phyloP scores from a whole-genome alignment of 768 basidiomycete genomes.

The Xerocomus brunneocitrinus region DNA sequence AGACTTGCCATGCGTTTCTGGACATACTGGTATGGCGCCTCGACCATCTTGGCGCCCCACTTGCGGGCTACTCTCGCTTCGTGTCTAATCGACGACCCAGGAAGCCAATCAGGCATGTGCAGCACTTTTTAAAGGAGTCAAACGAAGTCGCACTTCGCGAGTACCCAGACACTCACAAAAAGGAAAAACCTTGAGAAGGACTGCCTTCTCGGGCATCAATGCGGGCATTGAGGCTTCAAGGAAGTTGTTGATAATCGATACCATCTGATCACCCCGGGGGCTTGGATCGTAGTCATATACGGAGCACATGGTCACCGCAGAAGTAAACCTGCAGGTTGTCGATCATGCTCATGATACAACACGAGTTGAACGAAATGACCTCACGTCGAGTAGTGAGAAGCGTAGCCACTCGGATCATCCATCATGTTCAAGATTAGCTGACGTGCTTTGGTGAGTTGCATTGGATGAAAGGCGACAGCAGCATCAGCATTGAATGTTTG shows the following conservation, averaged over 20 bases:
- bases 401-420: constrained; percentile 2
- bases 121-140: constrained; percentile 14
- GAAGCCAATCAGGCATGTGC: constrained; percentile 26
- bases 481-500: constrained; percentile 7
- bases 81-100: constrained; percentile 13
- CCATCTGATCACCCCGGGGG: constrained; percentile 13
- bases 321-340: constrained; percentile 24
- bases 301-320: constrained; percentile 24
- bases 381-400: constrained; percentile 11
- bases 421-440: constrained; percentile 7
- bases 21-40: constrained; percentile 14
- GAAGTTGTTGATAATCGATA: constrained; percentile 10
- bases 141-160: background rate
- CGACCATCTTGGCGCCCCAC: constrained; percentile 7
- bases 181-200: constrained; percentile 12
- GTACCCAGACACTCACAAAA: constrained; percentile 9
- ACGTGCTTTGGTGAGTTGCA: constrained; percentile 6
- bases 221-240: constrained; percentile 1
- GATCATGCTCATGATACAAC: background rate
- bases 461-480: constrained; percentile 2
- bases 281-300: constrained; percentile 20
- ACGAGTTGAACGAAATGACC: background rate
- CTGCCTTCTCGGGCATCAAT: constrained; percentile 11
- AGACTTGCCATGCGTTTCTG: constrained; percentile 1
- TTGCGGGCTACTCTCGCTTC: constrained; percentile 9